A percentile compares a stretch with the other conserved stretches of the same genome.
phyloP scores from a whole-genome alignment of 192 early-diverging fungal genomes.

The Podila minutissima region DNA sequence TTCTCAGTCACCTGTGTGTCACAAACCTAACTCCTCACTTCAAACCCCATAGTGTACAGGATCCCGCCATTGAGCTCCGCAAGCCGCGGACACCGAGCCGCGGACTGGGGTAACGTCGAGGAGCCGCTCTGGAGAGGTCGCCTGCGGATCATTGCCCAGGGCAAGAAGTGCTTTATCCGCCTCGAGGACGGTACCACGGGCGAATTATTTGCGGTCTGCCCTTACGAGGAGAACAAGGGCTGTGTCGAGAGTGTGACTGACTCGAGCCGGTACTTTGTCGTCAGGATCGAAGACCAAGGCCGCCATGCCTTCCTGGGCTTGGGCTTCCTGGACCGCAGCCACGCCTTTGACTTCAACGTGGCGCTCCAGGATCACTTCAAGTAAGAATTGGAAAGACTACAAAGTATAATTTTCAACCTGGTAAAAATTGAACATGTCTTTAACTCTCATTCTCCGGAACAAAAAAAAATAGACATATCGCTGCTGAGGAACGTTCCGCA shows the following conservation, averaged over 20 bases:
- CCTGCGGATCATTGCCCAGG: conserved; percentile 73
- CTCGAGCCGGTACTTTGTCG: conserved; percentile 88
- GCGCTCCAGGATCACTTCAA: conserved; percentile 85
- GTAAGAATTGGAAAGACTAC: conserved; percentile 41
- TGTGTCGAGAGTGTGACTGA: conserved; percentile 85
- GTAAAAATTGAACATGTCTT: not conserved
- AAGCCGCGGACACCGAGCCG: conserved; percentile 64
- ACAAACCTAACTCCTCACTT: conserved; percentile 1
- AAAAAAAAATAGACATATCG: conserved; percentile 54
- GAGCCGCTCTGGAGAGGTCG: conserved; percentile 84
- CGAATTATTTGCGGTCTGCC: conserved; percentile 84
- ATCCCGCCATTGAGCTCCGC: conserved; percentile 73
- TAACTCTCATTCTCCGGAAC: not conserved
- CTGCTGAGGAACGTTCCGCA: conserved; percentile 55
- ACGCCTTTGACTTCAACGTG: conserved; percentile 93
- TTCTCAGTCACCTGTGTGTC: not conserved
- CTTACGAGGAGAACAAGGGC: conserved; percentile 73
- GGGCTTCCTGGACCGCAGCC: conserved; percentile 83
- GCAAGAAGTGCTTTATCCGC: conserved; percentile 74
- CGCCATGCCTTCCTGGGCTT: conserved; percentile 87
- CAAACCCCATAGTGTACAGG: conserved; percentile 59
- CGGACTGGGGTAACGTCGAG: conserved; percentile 83
- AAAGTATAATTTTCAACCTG: not conserved
- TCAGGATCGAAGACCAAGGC: conserved; percentile 77
- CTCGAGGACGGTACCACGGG: conserved; percentile 77